These are phyloP conservation scores for Ceratobasidium sp. DNA, from an alignment of 1,284 basidiomycete species.

Conservation along the genomic window DNA sequence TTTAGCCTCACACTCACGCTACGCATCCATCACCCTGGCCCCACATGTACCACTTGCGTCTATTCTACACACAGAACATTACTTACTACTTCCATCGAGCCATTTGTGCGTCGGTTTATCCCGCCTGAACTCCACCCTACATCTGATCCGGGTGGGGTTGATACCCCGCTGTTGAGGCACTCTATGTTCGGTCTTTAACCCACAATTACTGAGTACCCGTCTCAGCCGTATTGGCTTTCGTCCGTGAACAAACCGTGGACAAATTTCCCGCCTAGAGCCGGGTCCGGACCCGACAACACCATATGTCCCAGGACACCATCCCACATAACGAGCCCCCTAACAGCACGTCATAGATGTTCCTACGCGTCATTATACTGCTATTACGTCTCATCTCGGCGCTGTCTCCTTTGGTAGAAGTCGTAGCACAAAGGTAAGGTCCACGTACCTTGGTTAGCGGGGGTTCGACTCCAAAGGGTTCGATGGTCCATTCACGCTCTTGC, in stretches of 20 bases:
- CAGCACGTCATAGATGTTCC: conserved; percentile 19
- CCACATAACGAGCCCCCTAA: conserved; percentile 4
- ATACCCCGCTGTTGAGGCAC: conserved; percentile 4
- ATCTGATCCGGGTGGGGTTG: not conserved
- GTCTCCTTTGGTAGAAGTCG: not conserved
- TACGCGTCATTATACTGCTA: conserved; percentile 30
- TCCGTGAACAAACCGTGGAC: too few species aligned
- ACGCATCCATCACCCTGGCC: not conserved
- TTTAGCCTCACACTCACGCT: conserved; percentile 2
- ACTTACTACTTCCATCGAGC: not conserved
- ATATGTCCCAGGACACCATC: conserved; percentile 1
- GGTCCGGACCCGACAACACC: conserved; percentile 5
- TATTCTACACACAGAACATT: not conserved
- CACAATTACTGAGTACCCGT: conserved; percentile 14
- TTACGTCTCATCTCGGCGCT: conserved; percentile 20
- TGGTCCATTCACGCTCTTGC: not conserved
- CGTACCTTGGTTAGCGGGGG: too few species aligned
- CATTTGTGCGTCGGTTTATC: not conserved
- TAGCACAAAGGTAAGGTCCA: not conserved
- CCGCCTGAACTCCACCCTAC: not conserved
- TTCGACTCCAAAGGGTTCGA: not conserved
- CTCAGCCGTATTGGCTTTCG: not conserved
- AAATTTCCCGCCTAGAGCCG: not conserved
- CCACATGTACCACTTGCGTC: not conserved
- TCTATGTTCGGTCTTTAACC: conserved; percentile 11